phyloP scores from a whole-genome alignment of 2,329 filamentous ascomycete genomes.

The Rutstroemia sydowiana region DNA sequence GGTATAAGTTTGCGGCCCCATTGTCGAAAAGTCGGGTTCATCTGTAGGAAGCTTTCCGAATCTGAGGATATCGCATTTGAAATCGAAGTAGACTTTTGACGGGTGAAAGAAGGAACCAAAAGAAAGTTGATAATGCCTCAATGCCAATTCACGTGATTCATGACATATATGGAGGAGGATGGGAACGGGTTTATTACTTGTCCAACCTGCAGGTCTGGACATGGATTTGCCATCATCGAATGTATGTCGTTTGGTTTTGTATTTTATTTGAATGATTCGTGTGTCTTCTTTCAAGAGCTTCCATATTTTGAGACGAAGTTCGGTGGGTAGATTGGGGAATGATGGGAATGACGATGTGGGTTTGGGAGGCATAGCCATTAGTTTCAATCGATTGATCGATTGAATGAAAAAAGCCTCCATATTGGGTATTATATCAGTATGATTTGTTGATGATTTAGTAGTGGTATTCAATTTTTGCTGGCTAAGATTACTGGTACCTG shows the following conservation, averaged over 20 bases:
- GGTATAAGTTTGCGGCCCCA: slow-evolving; percentile 6
- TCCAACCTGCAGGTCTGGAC: background rate
- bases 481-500: too few species aligned
- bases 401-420: too few species aligned
- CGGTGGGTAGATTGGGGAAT: slow-evolving; percentile 19
- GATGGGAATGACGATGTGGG: slow-evolving; percentile 18
- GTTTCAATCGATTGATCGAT: too few species aligned
- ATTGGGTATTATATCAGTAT: too few species aligned
- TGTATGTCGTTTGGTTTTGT: background rate
- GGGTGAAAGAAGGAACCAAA: slow-evolving; percentile 11
- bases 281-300: background rate
- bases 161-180: slow-evolving; percentile 16
- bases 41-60: slow-evolving; percentile 8
- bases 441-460: too few species aligned
- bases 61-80: slow-evolving; percentile 14
- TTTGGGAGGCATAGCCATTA: too few species aligned
- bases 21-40: background rate
- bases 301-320: slow-evolving; percentile 24
- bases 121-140: slow-evolving; percentile 14
- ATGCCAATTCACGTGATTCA: slow-evolving; percentile 17
- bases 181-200: slow-evolving; percentile 11
- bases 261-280: background rate
- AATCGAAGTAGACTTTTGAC: slow-evolving; percentile 19
- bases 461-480: too few species aligned
- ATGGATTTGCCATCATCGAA: background rate